Percentiles rank a stretch among this genome's conserved stretches.
These are phyloP conservation scores for Chaetoceros tenuissimus DNA, from an alignment of 108 stramenopile genomes.

Conservation along the genomic window DNA sequence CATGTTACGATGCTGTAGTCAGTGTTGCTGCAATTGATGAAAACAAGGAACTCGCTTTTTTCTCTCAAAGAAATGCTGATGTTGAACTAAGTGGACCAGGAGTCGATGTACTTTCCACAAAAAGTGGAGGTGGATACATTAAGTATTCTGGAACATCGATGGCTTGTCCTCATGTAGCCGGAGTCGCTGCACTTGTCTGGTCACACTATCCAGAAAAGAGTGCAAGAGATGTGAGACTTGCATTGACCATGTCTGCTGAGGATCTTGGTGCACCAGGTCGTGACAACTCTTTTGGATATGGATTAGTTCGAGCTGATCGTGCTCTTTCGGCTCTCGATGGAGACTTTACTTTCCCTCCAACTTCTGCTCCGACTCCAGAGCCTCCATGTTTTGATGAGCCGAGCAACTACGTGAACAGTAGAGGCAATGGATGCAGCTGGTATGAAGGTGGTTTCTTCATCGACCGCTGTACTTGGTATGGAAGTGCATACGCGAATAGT, in stretches of 20 bases:
- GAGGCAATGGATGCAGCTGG: slow-evolving; percentile 7
- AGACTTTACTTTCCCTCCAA: no score
- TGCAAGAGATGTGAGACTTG: slow-evolving; percentile 12
- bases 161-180: slow-evolving; percentile 35
- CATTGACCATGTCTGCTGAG: slow-evolving; percentile 8
- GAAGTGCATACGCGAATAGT: slow-evolving; percentile 4
- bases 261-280: slow-evolving; percentile 17
- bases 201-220: slow-evolving; percentile 16
- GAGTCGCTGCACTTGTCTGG: slow-evolving; percentile 21
- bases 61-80: slow-evolving; percentile 26
- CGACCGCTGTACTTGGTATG: slow-evolving; percentile 3
- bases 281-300: slow-evolving; percentile 15
- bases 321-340: not conserved
- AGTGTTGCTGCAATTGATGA: slow-evolving; percentile 31
- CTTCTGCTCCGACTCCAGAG: no score
- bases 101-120: slow-evolving; percentile 7
- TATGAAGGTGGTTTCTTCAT: slow-evolving; percentile 2
- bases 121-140: slow-evolving; percentile 18
- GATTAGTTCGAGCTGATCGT: slow-evolving; percentile 16
- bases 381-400: slow-evolving; percentile 5
- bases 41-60: slow-evolving; percentile 10
- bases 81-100: slow-evolving; percentile 45
- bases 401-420: slow-evolving; percentile 4
- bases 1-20: slow-evolving; percentile 28
- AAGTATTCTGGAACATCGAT: slow-evolving; percentile 33